These are phyloP conservation scores for Apostasia shenzhenica DNA, from an alignment of 106 monocot species.

Conservation along the genomic window DNA sequence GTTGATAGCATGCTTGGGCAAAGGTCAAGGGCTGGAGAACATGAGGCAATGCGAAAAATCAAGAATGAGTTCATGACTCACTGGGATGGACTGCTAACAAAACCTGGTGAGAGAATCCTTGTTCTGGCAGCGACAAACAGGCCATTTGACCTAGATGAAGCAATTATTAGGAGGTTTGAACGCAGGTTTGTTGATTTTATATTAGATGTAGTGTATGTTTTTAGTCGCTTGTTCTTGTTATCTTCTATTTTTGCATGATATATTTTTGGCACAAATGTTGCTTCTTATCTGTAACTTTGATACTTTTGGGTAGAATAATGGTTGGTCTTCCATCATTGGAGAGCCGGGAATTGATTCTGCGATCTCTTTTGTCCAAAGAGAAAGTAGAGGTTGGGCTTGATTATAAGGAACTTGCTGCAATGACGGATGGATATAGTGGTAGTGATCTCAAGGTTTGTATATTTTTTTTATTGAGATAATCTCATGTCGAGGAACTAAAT, in stretches of 20 bases:
- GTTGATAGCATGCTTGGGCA: constrained; percentile 95
- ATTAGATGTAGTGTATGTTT: no score
- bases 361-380: constrained; percentile 65
- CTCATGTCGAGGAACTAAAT: no score
- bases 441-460: constrained; percentile 82
- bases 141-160: constrained; percentile 93
- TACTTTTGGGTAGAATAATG: constrained; percentile 53
- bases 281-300: not conserved
- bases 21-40: constrained; percentile 67
- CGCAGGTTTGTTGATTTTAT: constrained; percentile 38
- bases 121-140: constrained; percentile 89
- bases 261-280: no score
- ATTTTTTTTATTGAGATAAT: not conserved
- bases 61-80: constrained; percentile 93
- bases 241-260: not conserved
- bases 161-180: constrained; percentile 85
- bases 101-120: constrained; percentile 70
- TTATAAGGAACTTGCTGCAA: constrained; percentile 64
- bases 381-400: constrained; percentile 57
- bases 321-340: constrained; percentile 64
- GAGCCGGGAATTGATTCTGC: constrained; percentile 66
- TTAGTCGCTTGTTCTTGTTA: not conserved
- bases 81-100: constrained; percentile 81
- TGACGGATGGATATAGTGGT: constrained; percentile 87
- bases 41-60: constrained; percentile 87